Conservation (phyloP, 768 basidiomycete species). For the Leccinum uliginosum region DNA sequence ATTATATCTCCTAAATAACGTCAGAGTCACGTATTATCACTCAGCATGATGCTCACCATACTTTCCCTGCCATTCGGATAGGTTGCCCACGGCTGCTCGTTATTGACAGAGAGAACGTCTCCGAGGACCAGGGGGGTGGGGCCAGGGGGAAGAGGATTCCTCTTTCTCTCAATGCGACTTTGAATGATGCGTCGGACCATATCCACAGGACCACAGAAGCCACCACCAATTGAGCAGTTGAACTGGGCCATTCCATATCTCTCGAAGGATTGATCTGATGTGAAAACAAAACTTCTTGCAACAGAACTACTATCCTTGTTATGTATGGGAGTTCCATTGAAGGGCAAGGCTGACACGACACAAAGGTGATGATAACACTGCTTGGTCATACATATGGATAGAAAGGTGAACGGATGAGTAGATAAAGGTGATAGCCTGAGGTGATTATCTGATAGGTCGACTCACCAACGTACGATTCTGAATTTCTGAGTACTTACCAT, state of each 20-base stretch:
- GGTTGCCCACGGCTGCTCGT: neutral
- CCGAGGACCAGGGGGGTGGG: neutral
- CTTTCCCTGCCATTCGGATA: neutral
- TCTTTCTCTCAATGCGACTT: neutral
- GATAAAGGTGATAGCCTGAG: too few relatives aligned
- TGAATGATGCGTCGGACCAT: neutral
- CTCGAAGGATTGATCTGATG: neutral
- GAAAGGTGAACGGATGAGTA: too few relatives aligned
- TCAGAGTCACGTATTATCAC: neutral
- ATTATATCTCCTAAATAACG: neutral
- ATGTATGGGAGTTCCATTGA: too few relatives aligned
- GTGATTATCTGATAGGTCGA: too few relatives aligned
- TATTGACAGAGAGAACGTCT: neutral
- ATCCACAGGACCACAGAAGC: neutral
- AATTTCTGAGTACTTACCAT: too few relatives aligned
- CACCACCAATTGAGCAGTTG: neutral
- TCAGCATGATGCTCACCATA: neutral
- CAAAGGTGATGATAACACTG: too few relatives aligned
- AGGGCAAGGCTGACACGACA: too few relatives aligned
- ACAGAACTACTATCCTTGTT: neutral
- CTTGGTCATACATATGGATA: too few relatives aligned
- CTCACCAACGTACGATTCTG: too few relatives aligned
- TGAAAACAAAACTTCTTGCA: neutral
- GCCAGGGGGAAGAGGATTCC: neutral
- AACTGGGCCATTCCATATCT: neutral